Percentiles rank a stretch among this genome's conserved stretches.
These are phyloP conservation scores for Selaginella moellendorffii DNA, from an alignment of 75 land plant genomes.

Conservation along the genomic window DNA sequence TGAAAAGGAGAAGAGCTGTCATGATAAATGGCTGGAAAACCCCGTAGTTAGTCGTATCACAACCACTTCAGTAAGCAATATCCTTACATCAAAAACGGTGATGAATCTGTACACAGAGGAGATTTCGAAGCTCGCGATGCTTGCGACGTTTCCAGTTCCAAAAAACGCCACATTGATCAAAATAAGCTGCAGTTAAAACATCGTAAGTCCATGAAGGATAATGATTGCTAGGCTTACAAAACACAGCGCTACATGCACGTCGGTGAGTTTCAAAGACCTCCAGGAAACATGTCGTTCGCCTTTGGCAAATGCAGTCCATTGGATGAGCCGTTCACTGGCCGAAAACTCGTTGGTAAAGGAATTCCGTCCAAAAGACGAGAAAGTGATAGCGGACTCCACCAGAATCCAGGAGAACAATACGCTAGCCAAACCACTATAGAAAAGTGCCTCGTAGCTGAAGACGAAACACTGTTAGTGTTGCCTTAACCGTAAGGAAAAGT, in stretches of 20 bases:
- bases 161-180: conserved; percentile 88
- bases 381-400: conserved; percentile 41
- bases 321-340: neutral
- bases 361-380: conserved; percentile 16
- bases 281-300: neutral
- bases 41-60: neutral
- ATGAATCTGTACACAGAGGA: conserved; percentile 94
- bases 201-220: neutral
- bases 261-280: neutral
- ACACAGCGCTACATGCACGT: neutral
- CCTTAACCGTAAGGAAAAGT: neutral
- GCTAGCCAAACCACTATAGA: conserved; percentile 61
- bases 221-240: neutral
- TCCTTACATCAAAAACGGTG: conserved; percentile 76
- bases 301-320: neutral
- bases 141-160: conserved; percentile 92
- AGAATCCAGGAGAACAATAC: conserved; percentile 74
- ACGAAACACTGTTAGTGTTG: neutral
- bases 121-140: conserved; percentile 92
- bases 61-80: neutral
- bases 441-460: conserved; percentile 82
- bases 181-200: conserved; percentile 43
- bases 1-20: conserved; percentile 78
- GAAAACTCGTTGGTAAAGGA: neutral
- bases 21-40: conserved; percentile 73